A percentile compares a stretch with the other conserved stretches of the same genome.
phyloP scores from a whole-genome alignment of 108 stramenopile genomes.

The Fragilaria crotonensis region DNA sequence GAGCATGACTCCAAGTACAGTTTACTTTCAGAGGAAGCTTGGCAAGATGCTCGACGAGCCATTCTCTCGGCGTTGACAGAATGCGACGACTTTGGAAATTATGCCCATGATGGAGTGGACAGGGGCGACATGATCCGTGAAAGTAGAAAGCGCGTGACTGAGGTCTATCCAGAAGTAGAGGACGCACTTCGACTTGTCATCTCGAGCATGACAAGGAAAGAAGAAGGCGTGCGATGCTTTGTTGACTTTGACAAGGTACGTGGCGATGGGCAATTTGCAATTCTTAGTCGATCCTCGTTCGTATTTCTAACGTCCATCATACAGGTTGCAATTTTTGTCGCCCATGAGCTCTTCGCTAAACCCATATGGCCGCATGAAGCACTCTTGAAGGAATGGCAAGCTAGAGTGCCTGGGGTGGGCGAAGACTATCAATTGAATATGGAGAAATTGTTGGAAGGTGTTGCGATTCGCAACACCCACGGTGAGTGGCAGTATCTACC shows the following conservation, averaged over 20 bases:
- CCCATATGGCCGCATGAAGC: neutral
- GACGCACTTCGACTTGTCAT: neutral
- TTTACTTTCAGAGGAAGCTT: slow-evolving; percentile 13
- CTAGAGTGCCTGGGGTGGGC: neutral
- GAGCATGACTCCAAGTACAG: neutral
- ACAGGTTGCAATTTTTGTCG: neutral
- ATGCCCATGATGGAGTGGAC: neutral
- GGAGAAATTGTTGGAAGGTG: neutral
- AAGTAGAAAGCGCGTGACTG: neutral
- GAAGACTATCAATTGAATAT: neutral
- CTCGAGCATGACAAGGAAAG: neutral
- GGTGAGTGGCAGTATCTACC: neutral
- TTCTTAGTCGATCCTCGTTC: neutral
- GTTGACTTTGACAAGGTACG: neutral
- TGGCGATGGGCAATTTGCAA: neutral
- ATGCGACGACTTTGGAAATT: slow-evolving; percentile 12
- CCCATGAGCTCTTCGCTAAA: neutral
- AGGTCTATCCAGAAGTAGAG: neutral
- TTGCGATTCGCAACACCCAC: too few relatives aligned
- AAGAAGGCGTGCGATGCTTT: neutral
- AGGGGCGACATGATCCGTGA: neutral
- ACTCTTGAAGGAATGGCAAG: neutral
- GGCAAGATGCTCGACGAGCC: neutral
- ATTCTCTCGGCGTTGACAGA: slow-evolving; percentile 18
- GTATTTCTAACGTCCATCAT: neutral